These are phyloP conservation scores for Spathaspora boniae DNA, from an alignment of 805 yeast species.

Conservation along the genomic window DNA sequence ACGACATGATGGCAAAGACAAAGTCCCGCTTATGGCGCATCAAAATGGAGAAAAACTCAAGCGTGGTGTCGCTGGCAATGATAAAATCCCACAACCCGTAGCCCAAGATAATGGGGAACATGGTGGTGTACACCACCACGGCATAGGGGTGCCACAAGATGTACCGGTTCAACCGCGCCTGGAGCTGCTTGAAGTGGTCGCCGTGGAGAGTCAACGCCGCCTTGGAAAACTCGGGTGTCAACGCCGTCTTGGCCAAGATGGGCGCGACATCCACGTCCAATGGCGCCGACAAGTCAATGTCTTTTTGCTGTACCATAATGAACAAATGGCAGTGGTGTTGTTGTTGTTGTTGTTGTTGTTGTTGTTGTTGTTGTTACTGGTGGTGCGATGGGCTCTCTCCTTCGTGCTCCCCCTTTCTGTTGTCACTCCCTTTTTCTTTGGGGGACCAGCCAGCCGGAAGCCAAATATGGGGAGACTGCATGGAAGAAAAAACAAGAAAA, in stretches of 20 bases:
- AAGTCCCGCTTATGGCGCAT: slow-evolving; percentile 20
- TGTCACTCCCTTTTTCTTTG: no score
- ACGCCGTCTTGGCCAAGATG: slow-evolving; percentile 44
- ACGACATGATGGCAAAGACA: slow-evolving; percentile 19
- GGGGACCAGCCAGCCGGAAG: no score
- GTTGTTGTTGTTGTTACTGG: no score
- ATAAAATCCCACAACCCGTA: slow-evolving; percentile 29
- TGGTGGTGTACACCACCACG: slow-evolving; percentile 19
- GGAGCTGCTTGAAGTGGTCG: slow-evolving; percentile 52
- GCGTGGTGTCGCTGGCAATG: slow-evolving; percentile 25
- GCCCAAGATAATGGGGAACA: slow-evolving; percentile 15
- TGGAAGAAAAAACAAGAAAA: no score
- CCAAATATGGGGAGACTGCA: no score
- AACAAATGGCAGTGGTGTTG: no score
- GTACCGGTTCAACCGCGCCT: slow-evolving; percentile 42
- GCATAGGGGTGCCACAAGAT: slow-evolving; percentile 48
- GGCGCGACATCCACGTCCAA: slow-evolving; percentile 50
- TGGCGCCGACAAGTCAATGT: slow-evolving; percentile 52
- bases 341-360: no score
- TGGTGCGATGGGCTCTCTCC: no score
- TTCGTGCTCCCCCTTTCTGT: no score
- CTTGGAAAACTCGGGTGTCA: slow-evolving; percentile 56
- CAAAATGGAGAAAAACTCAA: slow-evolving; percentile 25
- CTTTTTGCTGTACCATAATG: slow-evolving; percentile 50
- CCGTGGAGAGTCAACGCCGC: slow-evolving; percentile 63